Evolutionary conservation across 2,329 filamentous ascomycete genomes (phyloP), one percentile per base, ranked within the genome.

Genomic region (Paraconiothyrium sp.): DNA sequence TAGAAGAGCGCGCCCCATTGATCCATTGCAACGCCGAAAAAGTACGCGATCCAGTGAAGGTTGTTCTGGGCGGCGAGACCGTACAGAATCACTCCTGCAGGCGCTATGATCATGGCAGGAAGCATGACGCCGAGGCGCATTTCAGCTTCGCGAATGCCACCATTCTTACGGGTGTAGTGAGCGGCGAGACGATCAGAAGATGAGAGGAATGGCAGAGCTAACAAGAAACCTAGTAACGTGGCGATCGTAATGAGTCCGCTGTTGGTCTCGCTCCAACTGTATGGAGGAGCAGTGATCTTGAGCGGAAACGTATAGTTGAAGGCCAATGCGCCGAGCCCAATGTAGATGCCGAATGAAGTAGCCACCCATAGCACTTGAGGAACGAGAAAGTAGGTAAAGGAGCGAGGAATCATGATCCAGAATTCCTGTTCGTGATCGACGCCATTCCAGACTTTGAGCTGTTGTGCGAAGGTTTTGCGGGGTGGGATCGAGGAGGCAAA

Each of bases 101-200:
- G 76, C 2, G 74, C 77, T 56, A 78, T 72, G 20, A 78, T 34
- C 63, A 73, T 73, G 10, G 74, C 76, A 16, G 76, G 76, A 1
- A 79, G 65, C 27, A 79, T 67, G 11, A 76, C 74, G 22, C 68
- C 71, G 57, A 87, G 67, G 39, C 84, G 77, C 84, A 87, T 86
- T 66, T 87, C 85, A 0, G 84, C 81, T 72, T 87, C 85, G 55
- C 85, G 78, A 52, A 87, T 81, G 3, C 84, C 85, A 1, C 77
- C 68, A 62, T 88, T 87, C 65, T 78, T 80, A 48, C 73, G 78
- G 5, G 85, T 88, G 1, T 81, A 77, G 24, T 79, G 72, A 58
- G 83, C 84, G 9, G 81, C 81, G 30, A 88, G 77, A 81, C 84
- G 86, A 66, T 88, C 85, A 0, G 75, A 74, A 10, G 75, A 75